Conservation (phyloP, 2,329 filamentous ascomycete species). For the Akanthomyces muscarius region DNA sequence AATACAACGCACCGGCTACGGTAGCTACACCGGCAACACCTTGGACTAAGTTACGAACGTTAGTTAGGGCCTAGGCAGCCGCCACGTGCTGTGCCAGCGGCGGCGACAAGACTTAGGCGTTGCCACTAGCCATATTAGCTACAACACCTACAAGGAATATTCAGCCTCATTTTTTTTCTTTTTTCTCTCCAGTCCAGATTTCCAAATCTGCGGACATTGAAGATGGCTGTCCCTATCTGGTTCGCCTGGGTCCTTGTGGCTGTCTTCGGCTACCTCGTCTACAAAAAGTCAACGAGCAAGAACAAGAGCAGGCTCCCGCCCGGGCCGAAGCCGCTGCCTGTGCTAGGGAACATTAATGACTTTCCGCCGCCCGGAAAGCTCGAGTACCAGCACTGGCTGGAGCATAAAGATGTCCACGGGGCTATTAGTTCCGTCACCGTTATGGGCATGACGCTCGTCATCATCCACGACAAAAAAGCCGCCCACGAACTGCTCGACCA, state of each 20-base stretch:
- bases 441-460: constrained; percentile 35
- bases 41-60: too few relatives aligned
- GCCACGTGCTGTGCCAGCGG: too few relatives aligned
- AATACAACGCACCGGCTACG: too few relatives aligned
- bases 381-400: constrained; percentile 35
- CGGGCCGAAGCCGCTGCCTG: constrained; percentile 40
- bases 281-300: neutral
- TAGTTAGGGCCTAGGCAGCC: too few relatives aligned
- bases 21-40: too few relatives aligned
- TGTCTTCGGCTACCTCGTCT: neutral
- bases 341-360: constrained; percentile 46
- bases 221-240: neutral
- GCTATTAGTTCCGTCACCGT: constrained; percentile 34
- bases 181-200: neutral
- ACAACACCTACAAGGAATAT: neutral
- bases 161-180: neutral
- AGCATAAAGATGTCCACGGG: constrained; percentile 33
- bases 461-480: constrained; percentile 34
- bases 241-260: neutral
- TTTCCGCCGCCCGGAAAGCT: constrained; percentile 34
- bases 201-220: neutral
- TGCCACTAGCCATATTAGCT: neutral
- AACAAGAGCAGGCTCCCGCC: constrained; percentile 34
- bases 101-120: neutral
- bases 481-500: constrained; percentile 35